Evolutionary conservation across 306 rosid species (phyloP).

Genomic region (Castanospermum australe): DNA sequence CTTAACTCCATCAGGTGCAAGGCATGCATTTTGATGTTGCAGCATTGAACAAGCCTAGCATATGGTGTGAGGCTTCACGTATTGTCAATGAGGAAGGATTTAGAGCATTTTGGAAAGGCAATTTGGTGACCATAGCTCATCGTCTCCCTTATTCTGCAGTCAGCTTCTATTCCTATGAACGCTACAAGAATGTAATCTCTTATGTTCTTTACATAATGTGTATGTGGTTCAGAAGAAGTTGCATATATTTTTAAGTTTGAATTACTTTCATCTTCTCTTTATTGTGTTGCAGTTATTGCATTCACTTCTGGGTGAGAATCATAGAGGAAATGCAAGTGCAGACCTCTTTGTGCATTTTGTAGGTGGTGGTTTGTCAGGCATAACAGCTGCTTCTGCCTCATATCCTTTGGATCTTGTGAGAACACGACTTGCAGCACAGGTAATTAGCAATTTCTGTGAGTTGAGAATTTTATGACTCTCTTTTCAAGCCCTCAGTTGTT

Average conservation of each 20-base stretch:
- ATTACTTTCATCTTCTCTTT: neutral
- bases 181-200: slow-evolving; percentile 61
- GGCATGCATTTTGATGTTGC: slow-evolving; percentile 84
- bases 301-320: slow-evolving; percentile 51
- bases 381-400: slow-evolving; percentile 74
- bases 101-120: slow-evolving; percentile 93
- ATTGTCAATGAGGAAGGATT: slow-evolving; percentile 77
- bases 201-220: neutral
- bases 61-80: slow-evolving; percentile 83
- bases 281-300: slow-evolving; percentile 52
- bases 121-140: slow-evolving; percentile 83
- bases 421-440: slow-evolving; percentile 92
- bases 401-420: slow-evolving; percentile 91
- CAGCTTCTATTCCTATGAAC: slow-evolving; percentile 75
- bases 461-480: neutral
- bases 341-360: slow-evolving; percentile 63
- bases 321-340: slow-evolving; percentile 43
- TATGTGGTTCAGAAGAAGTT: neutral
- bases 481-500: neutral
- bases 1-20: slow-evolving; percentile 57
- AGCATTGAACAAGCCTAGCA: slow-evolving; percentile 62
- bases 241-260: slow-evolving; percentile 7
- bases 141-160: slow-evolving; percentile 85
- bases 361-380: slow-evolving; percentile 86
- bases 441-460: neutral